These are phyloP conservation scores for Lizanozyma gosingica DNA, from an alignment of 1,139 yeast species.

Conservation along the genomic window DNA sequence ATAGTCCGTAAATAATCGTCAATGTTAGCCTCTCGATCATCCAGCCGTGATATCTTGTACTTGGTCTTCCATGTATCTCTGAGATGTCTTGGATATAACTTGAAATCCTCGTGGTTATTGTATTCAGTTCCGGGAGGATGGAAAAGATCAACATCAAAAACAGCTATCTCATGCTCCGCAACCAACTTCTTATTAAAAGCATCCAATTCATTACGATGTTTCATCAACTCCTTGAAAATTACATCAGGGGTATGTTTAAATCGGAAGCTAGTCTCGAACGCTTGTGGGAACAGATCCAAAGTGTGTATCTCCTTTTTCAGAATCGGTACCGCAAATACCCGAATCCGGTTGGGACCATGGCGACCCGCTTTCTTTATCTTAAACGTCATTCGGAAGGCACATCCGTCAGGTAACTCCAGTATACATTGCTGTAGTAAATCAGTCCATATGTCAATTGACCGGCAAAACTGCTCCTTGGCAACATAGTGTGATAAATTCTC, in stretches of 20 bases:
- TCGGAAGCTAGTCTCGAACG: constrained; percentile 9
- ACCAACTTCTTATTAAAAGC: constrained; percentile 4
- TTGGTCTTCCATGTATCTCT: background rate
- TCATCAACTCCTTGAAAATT: constrained; percentile 5
- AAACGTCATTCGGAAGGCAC: background rate
- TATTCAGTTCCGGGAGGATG: background rate
- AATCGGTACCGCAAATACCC: constrained; percentile 1
- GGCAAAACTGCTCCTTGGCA: background rate
- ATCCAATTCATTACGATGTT: constrained; percentile 6
- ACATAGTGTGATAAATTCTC: background rate
- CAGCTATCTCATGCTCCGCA: background rate
- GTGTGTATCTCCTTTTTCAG: background rate
- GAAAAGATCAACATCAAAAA: background rate
- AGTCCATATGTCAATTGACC: background rate
- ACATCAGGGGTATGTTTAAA: constrained; percentile 7
- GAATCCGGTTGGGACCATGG: background rate
- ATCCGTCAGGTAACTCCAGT: background rate
- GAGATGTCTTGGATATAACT: background rate
- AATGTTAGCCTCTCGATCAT: background rate
- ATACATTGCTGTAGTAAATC: background rate
- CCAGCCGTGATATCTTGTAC: background rate
- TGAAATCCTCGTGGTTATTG: background rate
- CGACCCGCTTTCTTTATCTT: background rate
- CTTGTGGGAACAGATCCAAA: constrained; percentile 4
- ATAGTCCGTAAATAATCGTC: background rate